Conservation (phyloP, 768 basidiomycete genomes). For the Boletus speciosus region DNA sequence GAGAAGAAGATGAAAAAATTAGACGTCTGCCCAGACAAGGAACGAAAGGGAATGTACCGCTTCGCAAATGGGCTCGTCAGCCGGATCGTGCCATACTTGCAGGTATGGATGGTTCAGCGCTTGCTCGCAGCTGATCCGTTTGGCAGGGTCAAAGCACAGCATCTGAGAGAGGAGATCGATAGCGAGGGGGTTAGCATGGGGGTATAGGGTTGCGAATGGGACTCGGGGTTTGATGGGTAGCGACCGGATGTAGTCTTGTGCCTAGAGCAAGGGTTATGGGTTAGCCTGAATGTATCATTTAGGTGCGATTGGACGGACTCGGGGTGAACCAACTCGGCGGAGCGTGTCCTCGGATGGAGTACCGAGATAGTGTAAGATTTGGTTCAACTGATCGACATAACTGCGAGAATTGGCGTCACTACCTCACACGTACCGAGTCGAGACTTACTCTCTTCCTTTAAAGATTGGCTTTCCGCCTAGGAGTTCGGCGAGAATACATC, state of each 20-base stretch:
- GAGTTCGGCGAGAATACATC: constrained; percentile 92
- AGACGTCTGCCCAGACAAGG: not conserved
- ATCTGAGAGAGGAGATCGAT: constrained; percentile 90
- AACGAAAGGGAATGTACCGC: constrained; percentile 42
- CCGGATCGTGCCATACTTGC: constrained; percentile 96
- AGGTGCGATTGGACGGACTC: constrained; percentile 47
- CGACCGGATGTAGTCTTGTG: constrained; percentile 97
- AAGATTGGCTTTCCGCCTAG: constrained; percentile 93
- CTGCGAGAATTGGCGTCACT: constrained; percentile 35
- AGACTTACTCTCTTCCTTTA: constrained; percentile 90
- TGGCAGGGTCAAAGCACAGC: constrained; percentile 94
- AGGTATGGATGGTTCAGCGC: constrained; percentile 94
- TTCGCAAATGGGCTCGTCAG: constrained; percentile 87
- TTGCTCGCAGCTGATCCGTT: constrained; percentile 94
- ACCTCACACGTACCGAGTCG: not conserved
- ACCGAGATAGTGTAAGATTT: constrained; percentile 97
- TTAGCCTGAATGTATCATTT: not conserved
- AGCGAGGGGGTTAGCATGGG: constrained; percentile 88
- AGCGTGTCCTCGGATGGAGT: constrained; percentile 97
- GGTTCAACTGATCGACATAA: constrained; percentile 98
- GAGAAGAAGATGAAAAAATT: not conserved
- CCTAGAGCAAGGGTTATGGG: constrained; percentile 44
- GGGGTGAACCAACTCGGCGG: constrained; percentile 90
- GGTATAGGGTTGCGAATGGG: constrained; percentile 88
- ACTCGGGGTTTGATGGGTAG: constrained; percentile 96